These are phyloP conservation scores for Aspergillus pseudoglaucus DNA, from an alignment of 2,329 filamentous ascomycete species.

Conservation along the genomic window DNA sequence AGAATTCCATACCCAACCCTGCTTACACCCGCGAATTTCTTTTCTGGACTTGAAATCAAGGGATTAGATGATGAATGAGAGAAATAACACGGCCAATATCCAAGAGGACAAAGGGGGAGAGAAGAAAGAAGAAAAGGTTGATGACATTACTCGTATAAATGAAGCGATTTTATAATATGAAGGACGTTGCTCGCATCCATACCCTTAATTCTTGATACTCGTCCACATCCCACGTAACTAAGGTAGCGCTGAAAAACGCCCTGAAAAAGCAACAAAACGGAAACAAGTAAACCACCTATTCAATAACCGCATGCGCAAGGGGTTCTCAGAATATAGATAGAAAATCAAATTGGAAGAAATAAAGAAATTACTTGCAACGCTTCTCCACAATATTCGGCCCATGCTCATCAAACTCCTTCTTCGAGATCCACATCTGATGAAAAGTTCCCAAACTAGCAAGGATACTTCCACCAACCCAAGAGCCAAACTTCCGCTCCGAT, in stretches of 20 bases:
- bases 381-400: slow-evolving; percentile 88
- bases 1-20: too few species aligned
- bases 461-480: slow-evolving; percentile 96
- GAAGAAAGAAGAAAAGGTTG: neutral
- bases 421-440: slow-evolving; percentile 98
- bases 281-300: neutral
- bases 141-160: slow-evolving; percentile 1
- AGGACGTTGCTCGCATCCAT: neutral
- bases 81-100: too few species aligned
- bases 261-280: neutral
- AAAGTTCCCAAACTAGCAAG: slow-evolving; percentile 92
- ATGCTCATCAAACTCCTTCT: slow-evolving; percentile 96
- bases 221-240: neutral
- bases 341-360: neutral
- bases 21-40: too few species aligned
- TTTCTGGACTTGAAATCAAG: too few species aligned
- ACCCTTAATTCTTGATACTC: neutral
- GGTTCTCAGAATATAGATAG: neutral
- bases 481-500: slow-evolving; percentile 82
- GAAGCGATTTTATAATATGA: neutral
- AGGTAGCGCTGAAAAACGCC: neutral
- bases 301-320: neutral
- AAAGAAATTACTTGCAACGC: slow-evolving; percentile 69
- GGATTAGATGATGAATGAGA: too few species aligned
- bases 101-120: neutral